These are phyloP conservation scores for Cercospora sesami DNA, from an alignment of 2,329 filamentous ascomycete genomes.

Conservation along the genomic window DNA sequence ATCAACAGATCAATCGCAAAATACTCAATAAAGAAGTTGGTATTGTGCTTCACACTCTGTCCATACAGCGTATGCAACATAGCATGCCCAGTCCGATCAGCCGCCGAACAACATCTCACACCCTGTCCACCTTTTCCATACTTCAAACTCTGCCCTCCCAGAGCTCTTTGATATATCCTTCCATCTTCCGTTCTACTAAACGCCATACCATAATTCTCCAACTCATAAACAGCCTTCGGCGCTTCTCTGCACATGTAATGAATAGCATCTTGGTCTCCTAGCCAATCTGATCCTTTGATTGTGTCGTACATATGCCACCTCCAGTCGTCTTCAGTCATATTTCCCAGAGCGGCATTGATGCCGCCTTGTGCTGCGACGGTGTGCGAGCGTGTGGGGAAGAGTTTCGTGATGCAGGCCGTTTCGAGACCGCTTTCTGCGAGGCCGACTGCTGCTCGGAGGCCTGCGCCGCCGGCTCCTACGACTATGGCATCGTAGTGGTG, in stretches of 20 bases:
- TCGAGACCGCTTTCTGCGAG: conserved; percentile 65
- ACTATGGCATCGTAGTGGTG: conserved; percentile 79
- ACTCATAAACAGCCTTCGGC: conserved; percentile 55
- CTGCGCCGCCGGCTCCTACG: conserved; percentile 60
- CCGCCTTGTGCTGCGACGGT: conserved; percentile 68
- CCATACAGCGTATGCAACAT: conserved; percentile 55
- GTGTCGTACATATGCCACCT: conserved; percentile 63
- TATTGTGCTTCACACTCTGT: conserved; percentile 50
- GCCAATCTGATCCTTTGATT: conserved; percentile 60
- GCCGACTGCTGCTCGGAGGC: conserved; percentile 63
- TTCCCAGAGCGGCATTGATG: conserved; percentile 60
- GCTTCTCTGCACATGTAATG: conserved; percentile 62
- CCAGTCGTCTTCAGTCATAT: conserved; percentile 59
- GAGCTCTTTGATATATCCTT: conserved; percentile 51
- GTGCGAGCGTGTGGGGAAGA: conserved; percentile 62
- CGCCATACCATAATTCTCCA: conserved; percentile 58
- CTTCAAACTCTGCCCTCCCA: conserved; percentile 51
- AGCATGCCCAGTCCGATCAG: conserved; percentile 53
- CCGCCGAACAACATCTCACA: conserved; percentile 49
- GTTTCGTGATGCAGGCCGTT: conserved; percentile 64
- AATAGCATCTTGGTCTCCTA: conserved; percentile 61
- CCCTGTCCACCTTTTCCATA: conserved; percentile 53
- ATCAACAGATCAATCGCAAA: conserved; percentile 53
- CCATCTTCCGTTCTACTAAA: conserved; percentile 52
- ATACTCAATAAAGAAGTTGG: conserved; percentile 54